Percentiles rank a stretch among this genome's conserved stretches.
Conservation (phyloP, 2,329 filamentous ascomycete genomes). For the Canariomyces notabilis region DNA sequence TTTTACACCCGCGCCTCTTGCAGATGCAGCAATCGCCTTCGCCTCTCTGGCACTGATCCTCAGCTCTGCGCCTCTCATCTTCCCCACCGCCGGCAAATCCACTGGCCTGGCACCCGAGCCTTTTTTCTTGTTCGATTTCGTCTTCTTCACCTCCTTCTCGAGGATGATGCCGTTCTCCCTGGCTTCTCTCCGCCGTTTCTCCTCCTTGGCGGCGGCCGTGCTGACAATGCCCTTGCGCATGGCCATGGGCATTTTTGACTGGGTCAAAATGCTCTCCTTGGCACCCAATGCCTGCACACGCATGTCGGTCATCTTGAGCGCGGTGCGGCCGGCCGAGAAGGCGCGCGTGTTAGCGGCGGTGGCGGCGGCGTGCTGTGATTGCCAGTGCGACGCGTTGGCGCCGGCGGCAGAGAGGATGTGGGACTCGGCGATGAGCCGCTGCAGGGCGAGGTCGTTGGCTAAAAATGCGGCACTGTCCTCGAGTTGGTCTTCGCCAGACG, state of each 20-base stretch:
- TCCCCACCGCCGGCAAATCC: slow-evolving; percentile 74
- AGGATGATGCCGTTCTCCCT: slow-evolving; percentile 86
- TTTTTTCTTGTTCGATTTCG: slow-evolving; percentile 37
- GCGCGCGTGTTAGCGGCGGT: slow-evolving; percentile 32
- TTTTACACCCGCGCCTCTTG: slow-evolving; percentile 25
- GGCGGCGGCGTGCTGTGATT: slow-evolving; percentile 34
- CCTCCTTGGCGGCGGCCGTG: slow-evolving; percentile 61
- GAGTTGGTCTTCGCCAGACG: slow-evolving; percentile 35
- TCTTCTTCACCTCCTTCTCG: slow-evolving; percentile 47
- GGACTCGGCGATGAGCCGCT: slow-evolving; percentile 85
- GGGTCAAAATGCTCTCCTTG: slow-evolving; percentile 67
- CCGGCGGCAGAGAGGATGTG: slow-evolving; percentile 66
- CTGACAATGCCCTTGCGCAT: slow-evolving; percentile 78
- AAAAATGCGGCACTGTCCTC: slow-evolving; percentile 66
- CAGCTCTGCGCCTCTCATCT: slow-evolving; percentile 72
- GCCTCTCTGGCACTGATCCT: slow-evolving; percentile 75
- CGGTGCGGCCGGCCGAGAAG: slow-evolving; percentile 60
- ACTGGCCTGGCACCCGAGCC: slow-evolving; percentile 53
- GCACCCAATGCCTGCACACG: slow-evolving; percentile 76
- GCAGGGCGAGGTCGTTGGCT: slow-evolving; percentile 87
- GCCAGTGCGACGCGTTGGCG: slow-evolving; percentile 41
- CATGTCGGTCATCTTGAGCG: slow-evolving; percentile 77
- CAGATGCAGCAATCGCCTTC: slow-evolving; percentile 52
- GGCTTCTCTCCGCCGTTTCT: slow-evolving; percentile 69
- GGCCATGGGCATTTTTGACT: slow-evolving; percentile 84